A percentile compares a stretch with the other conserved stretches of the same genome.
phyloP scores from a whole-genome alignment of 2,329 filamentous ascomycete genomes.

The Ophiosphaerella herpotricha region DNA sequence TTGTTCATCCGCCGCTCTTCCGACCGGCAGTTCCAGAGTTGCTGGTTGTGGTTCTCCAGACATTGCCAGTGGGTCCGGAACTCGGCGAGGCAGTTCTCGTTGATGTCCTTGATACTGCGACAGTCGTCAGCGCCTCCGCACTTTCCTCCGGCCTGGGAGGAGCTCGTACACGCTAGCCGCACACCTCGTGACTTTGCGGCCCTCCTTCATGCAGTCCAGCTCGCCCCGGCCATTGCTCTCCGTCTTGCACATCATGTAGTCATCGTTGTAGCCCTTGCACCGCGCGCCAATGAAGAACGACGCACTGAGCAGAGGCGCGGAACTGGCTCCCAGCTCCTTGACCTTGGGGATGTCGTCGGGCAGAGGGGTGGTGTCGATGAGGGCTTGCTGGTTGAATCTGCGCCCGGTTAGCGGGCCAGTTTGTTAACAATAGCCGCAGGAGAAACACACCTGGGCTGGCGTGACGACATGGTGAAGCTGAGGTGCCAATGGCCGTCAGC shows the following conservation, averaged over 20 bases:
- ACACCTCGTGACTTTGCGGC: constrained; percentile 93
- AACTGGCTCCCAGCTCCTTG: constrained; percentile 89
- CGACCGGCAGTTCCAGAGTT: constrained; percentile 92
- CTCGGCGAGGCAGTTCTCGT: constrained; percentile 87
- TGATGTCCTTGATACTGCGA: constrained; percentile 86
- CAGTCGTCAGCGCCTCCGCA: constrained; percentile 11
- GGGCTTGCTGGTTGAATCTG: constrained; percentile 92
- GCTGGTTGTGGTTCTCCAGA: constrained; percentile 96
- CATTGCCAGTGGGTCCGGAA: constrained; percentile 96
- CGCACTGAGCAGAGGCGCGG: constrained; percentile 87
- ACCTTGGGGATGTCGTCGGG: constrained; percentile 91
- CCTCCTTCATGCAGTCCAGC: constrained; percentile 94
- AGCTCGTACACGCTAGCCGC: constrained; percentile 82
- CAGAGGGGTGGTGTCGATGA: constrained; percentile 95
- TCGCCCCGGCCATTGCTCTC: constrained; percentile 90
- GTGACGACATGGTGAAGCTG: constrained; percentile 61
- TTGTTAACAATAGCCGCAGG: constrained; percentile 7
- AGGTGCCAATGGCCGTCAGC: constrained; percentile 44
- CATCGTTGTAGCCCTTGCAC: constrained; percentile 95
- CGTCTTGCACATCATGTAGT: constrained; percentile 99
- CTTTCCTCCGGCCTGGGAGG: neutral
- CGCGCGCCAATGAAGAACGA: constrained; percentile 96
- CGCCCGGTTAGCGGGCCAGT: constrained; percentile 24
- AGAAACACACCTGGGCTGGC: constrained; percentile 61
- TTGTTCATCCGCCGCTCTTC: constrained; percentile 88